phyloP scores from a whole-genome alignment of 169 alveolate species.

The Hepatocystis sp. region DNA sequence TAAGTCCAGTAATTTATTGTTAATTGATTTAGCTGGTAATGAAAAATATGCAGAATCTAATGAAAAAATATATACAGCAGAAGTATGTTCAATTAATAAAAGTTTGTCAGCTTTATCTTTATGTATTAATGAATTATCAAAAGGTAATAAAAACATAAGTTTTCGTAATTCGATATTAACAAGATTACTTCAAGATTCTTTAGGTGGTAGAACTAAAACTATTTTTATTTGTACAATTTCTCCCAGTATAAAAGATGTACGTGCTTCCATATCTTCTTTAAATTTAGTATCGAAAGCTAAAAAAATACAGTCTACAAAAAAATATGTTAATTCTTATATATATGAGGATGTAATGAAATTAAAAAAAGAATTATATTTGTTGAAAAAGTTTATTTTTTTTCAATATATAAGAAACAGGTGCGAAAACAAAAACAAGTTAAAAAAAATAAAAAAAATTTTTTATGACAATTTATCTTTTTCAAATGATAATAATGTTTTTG shows the following conservation, averaged over 20 bases:
- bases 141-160: slow-evolving; percentile 76
- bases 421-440: slow-evolving; percentile 52
- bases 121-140: slow-evolving; percentile 81
- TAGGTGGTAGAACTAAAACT: slow-evolving; percentile 81
- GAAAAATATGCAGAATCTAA: slow-evolving; percentile 79
- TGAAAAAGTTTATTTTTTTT: slow-evolving; percentile 75
- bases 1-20: slow-evolving; percentile 44
- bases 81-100: slow-evolving; percentile 82
- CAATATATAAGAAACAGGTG: slow-evolving; percentile 70
- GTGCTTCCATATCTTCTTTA: slow-evolving; percentile 81
- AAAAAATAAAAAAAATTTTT: slow-evolving; percentile 47
- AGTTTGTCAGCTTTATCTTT: slow-evolving; percentile 82
- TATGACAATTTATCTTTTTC: not conserved
- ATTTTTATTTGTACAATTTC: slow-evolving; percentile 82
- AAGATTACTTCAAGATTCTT: slow-evolving; percentile 76
- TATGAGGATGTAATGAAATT: slow-evolving; percentile 67
- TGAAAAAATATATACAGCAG: slow-evolving; percentile 80
- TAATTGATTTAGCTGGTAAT: slow-evolving; percentile 78
- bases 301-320: slow-evolving; percentile 67
- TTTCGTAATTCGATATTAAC: slow-evolving; percentile 69
- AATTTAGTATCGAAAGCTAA: slow-evolving; percentile 82
- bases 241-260: slow-evolving; percentile 75
- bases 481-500: slow-evolving; percentile 1
- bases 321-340: slow-evolving; percentile 3
- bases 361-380: slow-evolving; percentile 53